Evolutionary conservation across 140 eudicot species (phyloP).

Genomic region (Bidens hawaiensis): DNA sequence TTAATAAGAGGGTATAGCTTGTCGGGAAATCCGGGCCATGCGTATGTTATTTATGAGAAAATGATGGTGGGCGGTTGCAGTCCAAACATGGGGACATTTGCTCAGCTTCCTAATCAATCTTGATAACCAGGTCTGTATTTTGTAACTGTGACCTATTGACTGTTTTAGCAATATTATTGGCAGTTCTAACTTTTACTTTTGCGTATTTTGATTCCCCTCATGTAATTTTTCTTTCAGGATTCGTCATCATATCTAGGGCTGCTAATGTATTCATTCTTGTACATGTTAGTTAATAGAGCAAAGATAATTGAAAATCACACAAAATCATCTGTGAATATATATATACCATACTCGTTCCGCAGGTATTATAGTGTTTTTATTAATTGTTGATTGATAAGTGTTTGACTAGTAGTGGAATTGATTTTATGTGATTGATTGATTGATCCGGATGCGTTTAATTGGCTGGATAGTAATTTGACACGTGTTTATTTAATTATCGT

Average conservation of each 20-base stretch:
- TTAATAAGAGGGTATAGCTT: conserved; percentile 79
- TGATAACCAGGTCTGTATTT: too few relatives aligned
- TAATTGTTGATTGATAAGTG: too few relatives aligned
- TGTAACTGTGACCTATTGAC: too few relatives aligned
- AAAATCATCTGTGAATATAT: background rate
- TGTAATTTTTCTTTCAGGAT: background rate
- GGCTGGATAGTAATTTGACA: conserved; percentile 11
- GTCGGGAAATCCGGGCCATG: conserved; percentile 65
- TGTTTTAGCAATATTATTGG: too few relatives aligned
- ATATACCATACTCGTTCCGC: conserved; percentile 99
- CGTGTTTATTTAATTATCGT: too few relatives aligned
- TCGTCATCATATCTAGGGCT: background rate
- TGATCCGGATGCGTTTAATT: conserved; percentile 18
- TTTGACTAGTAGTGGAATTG: too few relatives aligned
- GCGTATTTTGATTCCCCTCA: background rate
- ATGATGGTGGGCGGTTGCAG: conserved; percentile 96
- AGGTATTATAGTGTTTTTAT: too few relatives aligned
- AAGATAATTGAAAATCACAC: background rate
- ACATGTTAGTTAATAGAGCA: background rate
- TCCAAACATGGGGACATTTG: conserved; percentile 84
- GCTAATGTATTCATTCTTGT: background rate
- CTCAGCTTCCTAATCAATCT: conserved; percentile 93
- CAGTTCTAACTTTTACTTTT: background rate
- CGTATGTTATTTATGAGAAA: conserved; percentile 80
- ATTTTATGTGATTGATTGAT: too few relatives aligned